A percentile compares a stretch with the other conserved stretches of the same genome.
phyloP scores from a whole-genome alignment of 164 flowering plant genomes.

The Vitis riparia region DNA sequence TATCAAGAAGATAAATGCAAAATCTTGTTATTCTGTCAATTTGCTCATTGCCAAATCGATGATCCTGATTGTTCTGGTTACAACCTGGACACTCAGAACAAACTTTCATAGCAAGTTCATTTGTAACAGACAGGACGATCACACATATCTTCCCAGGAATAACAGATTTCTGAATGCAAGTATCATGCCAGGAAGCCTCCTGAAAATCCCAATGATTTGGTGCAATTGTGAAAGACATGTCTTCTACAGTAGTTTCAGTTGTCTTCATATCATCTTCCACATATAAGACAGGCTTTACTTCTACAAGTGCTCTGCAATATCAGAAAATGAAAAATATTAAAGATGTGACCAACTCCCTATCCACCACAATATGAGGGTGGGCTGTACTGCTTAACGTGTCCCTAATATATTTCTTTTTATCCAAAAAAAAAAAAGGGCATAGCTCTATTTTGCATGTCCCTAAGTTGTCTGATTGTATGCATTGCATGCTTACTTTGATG shows the following conservation, averaged over 20 bases:
- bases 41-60: slow-evolving; percentile 25
- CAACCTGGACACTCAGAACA: slow-evolving; percentile 36
- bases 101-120: slow-evolving; percentile 41
- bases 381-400: too few species aligned
- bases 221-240: slow-evolving; percentile 5
- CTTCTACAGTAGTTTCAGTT: slow-evolving; percentile 18
- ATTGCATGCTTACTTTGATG: too few species aligned
- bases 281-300: slow-evolving; percentile 80
- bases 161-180: slow-evolving; percentile 65
- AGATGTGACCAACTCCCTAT: too few species aligned
- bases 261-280: slow-evolving; percentile 38
- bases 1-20: slow-evolving; percentile 72
- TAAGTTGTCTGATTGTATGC: too few species aligned
- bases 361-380: too few species aligned
- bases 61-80: slow-evolving; percentile 10
- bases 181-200: slow-evolving; percentile 56
- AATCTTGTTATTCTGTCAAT: slow-evolving; percentile 59
- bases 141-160: slow-evolving; percentile 58
- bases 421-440: too few species aligned
- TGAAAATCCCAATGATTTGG: slow-evolving; percentile 58
- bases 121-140: slow-evolving; percentile 41
- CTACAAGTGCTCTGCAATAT: slow-evolving; percentile 77
- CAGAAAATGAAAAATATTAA: slow-evolving; percentile 1
- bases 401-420: too few species aligned
- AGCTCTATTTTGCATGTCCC: too few species aligned